A percentile compares a stretch with the other conserved stretches of the same genome.
These are phyloP conservation scores for Fusarium haematococcum DNA, from an alignment of 2,329 filamentous ascomycete genomes.

Conservation along the genomic window DNA sequence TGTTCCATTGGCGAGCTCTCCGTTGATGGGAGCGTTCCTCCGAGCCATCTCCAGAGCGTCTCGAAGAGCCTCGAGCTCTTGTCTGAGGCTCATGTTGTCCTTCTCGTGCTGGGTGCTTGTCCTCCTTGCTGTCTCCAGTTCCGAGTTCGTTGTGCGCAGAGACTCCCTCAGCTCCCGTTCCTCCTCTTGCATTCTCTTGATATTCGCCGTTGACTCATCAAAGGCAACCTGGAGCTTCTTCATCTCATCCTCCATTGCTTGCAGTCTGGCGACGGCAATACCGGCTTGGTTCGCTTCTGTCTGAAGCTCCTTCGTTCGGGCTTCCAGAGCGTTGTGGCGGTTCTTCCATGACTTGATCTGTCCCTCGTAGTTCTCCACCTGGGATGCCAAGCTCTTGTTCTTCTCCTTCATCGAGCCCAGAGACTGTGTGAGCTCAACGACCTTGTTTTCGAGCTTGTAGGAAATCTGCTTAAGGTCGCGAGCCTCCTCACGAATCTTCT, in stretches of 20 bases:
- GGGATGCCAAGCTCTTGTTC: slow-evolving; percentile 88
- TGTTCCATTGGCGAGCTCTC: slow-evolving; percentile 59
- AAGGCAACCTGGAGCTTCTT: slow-evolving; percentile 88
- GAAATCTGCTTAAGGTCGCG: slow-evolving; percentile 99
- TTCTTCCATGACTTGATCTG: slow-evolving; percentile 98
- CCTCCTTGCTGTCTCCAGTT: slow-evolving; percentile 83
- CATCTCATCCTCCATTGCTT: slow-evolving; percentile 96
- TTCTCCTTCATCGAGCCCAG: slow-evolving; percentile 92
- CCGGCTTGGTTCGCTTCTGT: slow-evolving; percentile 97
- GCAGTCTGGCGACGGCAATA: slow-evolving; percentile 90
- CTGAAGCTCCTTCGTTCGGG: slow-evolving; percentile 91
- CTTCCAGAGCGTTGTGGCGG: slow-evolving; percentile 89
- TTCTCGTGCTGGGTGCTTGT: slow-evolving; percentile 81
- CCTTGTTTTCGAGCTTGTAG: slow-evolving; percentile 99
- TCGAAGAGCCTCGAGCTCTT: slow-evolving; percentile 90
- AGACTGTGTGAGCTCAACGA: slow-evolving; percentile 95
- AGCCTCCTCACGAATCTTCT: slow-evolving; percentile 91
- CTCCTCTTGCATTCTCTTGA: slow-evolving; percentile 95
- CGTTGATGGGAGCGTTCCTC: slow-evolving; percentile 80
- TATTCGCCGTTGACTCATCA: slow-evolving; percentile 89
- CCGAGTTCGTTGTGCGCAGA: slow-evolving; percentile 80
- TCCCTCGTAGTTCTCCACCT: slow-evolving; percentile 95
- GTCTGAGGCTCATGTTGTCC: slow-evolving; percentile 86
- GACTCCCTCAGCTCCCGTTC: slow-evolving; percentile 88
- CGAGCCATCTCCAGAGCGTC: slow-evolving; percentile 92